A percentile compares a stretch with the other conserved stretches of the same genome.
Evolutionary conservation across 2,329 filamentous ascomycete genomes (phyloP).

Genomic region (Aureobasidium sp.): DNA sequence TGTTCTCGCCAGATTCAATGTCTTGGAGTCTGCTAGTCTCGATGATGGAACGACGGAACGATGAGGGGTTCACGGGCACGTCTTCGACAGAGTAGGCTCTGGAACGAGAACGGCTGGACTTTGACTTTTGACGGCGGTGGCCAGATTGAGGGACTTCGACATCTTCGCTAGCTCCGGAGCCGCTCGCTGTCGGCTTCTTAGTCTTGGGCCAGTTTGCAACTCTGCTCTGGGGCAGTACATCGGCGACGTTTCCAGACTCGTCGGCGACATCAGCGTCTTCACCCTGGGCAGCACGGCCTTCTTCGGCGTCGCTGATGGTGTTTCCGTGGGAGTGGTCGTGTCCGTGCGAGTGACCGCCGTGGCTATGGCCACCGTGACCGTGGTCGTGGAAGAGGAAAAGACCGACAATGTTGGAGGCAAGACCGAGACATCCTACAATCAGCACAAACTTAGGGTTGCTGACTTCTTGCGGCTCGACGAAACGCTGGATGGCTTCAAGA

Average conservation of each 20-base stretch:
- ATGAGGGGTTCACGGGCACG: conserved; percentile 78
- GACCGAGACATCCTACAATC: conserved; percentile 76
- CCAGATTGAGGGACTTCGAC: conserved; percentile 17
- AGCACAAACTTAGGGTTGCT: conserved; percentile 77
- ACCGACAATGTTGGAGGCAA: conserved; percentile 81
- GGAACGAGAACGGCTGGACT: conserved; percentile 53
- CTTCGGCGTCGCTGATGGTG: conserved; percentile 36
- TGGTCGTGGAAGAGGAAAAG: conserved; percentile 90
- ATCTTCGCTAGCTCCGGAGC: conserved; percentile 21
- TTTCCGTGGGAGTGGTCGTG: conserved; percentile 31
- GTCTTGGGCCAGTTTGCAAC: conserved; percentile 42
- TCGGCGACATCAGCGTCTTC: conserved; percentile 41
- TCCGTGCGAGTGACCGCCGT: conserved; percentile 51
- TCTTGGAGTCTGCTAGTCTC: conserved; percentile 60
- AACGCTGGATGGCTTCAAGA: conserved; percentile 84
- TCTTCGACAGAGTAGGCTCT: conserved; percentile 52
- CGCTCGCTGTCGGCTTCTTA: conserved; percentile 8
- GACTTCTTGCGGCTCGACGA: conserved; percentile 85
- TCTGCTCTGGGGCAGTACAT: conserved; percentile 54
- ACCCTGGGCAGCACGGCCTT: conserved; percentile 44
- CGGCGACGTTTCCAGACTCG: conserved; percentile 49
- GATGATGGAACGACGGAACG: conserved; percentile 87
- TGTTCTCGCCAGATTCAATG: conserved; percentile 45
- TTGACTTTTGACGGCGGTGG: conserved; percentile 43
- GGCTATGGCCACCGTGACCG: conserved; percentile 55